Base-by-base conservation (phyloP, 164 flowering plant genomes). In the Pachysandra terminalis region DNA sequence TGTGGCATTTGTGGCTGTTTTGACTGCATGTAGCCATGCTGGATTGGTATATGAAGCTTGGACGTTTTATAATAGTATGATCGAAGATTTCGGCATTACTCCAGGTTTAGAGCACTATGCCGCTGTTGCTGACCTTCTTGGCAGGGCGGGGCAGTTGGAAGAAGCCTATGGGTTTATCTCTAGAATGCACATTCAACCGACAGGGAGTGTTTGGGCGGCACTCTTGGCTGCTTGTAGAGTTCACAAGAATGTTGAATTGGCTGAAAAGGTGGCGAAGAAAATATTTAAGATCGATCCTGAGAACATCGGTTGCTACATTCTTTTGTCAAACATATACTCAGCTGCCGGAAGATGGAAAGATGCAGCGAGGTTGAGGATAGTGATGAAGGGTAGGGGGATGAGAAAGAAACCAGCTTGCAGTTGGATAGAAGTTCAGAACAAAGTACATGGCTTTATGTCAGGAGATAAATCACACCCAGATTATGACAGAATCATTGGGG, bases 1-100 rank as follows among this genome's bases (percentile, higher is more conserved):
- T 72, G 86, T 84, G 23, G 84, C 91, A 5, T 88, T 88, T 71
- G 70, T 91, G 23, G 98, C 95, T 61, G 86, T 85, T 56, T 76
- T 91, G 59, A 94, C 97, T 56, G 96, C 97, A 56, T 91, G 97
- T 59, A 94, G 96, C 71, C 98, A 94, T 80, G 83, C 82, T 55
- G 97, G 96, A 37, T 74, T 91, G 75, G 74, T 82, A 49, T 89
- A 91, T 71, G 83, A 86, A 84, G 95, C 86, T 57, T 75, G 78
- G 85, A 77, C 66, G 49, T 80, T 83, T 78, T 90, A 91, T 70
- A 74, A 77, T 19, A 74, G 78, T 27, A 90, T 94, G 95, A 79
- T 61, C 16, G 64, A 68, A 25, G 74, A 81, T 21, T 88, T 82
- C 68, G 85, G 79, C 2, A 84, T 94, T 73, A 49, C 79, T 73